phyloP scores from a whole-genome alignment of 805 yeast genomes.

The Yarrowia sp. region DNA sequence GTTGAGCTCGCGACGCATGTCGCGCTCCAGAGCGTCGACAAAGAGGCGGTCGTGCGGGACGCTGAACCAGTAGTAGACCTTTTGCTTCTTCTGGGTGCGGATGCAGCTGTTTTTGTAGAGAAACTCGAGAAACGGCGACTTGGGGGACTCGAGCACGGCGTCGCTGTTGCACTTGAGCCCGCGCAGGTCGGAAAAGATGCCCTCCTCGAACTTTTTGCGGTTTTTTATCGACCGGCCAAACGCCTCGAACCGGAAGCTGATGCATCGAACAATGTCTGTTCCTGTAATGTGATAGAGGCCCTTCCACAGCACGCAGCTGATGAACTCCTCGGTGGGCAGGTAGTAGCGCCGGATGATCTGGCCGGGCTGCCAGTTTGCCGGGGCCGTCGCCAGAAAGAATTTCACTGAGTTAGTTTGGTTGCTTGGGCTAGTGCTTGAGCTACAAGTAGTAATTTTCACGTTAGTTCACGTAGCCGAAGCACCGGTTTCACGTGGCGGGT shows the following conservation, averaged over 20 bases:
- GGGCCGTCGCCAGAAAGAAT: slow-evolving; percentile 88
- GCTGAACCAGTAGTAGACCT: slow-evolving; percentile 94
- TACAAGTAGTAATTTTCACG: too few relatives aligned
- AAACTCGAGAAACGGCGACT: slow-evolving; percentile 79
- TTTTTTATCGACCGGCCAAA: slow-evolving; percentile 84
- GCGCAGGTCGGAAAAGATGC: slow-evolving; percentile 87
- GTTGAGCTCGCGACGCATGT: slow-evolving; percentile 68
- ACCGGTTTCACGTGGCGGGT: too few relatives aligned
- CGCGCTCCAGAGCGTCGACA: slow-evolving; percentile 91
- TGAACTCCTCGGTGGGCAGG: slow-evolving; percentile 83
- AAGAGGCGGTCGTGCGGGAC: slow-evolving; percentile 91
- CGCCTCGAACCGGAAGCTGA: slow-evolving; percentile 81
- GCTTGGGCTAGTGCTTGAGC: too few relatives aligned
- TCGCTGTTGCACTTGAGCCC: slow-evolving; percentile 75
- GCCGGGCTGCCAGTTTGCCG: slow-evolving; percentile 87
- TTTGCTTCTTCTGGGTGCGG: slow-evolving; percentile 93
- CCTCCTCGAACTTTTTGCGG: slow-evolving; percentile 94
- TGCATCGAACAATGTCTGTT: slow-evolving; percentile 91
- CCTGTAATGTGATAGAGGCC: slow-evolving; percentile 88
- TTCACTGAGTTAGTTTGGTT: slow-evolving; percentile 44
- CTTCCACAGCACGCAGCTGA: slow-evolving; percentile 94
- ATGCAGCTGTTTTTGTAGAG: slow-evolving; percentile 82
- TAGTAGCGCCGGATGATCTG: slow-evolving; percentile 85
- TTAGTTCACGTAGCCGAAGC: too few relatives aligned
- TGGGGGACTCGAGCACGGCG: slow-evolving; percentile 84